Evolutionary conservation across 1,139 yeast genomes (phyloP).

Genomic region (Scheffersomyces segobiensis): DNA sequence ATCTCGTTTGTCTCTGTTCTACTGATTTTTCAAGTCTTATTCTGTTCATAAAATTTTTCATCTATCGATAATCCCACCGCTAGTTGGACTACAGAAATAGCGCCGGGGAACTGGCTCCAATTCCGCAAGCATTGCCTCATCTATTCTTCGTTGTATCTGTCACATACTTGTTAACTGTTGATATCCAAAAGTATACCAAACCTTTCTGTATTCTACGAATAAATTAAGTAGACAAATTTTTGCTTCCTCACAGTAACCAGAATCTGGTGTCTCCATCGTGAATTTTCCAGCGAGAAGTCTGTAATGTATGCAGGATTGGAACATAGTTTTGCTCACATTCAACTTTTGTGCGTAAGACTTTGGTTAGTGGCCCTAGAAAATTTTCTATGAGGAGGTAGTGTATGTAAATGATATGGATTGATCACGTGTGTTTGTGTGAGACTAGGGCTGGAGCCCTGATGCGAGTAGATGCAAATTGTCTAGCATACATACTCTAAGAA

Average conservation of each 20-base stretch:
- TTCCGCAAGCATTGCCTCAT: background rate
- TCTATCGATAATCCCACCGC: background rate
- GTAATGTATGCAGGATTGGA: slow-evolving; percentile 11
- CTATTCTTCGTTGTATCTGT: background rate
- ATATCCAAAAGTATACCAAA: slow-evolving; percentile 14
- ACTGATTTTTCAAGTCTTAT: background rate
- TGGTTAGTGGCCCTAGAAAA: background rate
- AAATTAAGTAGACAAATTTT: slow-evolving; percentile 8
- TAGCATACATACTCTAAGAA: background rate
- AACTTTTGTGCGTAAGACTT: background rate
- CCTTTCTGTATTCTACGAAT: slow-evolving; percentile 10
- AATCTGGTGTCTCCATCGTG: background rate
- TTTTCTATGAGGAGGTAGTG: background rate
- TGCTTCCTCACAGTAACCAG: slow-evolving; percentile 3
- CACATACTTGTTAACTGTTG: slow-evolving; percentile 16
- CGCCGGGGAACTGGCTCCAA: background rate
- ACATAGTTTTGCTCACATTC: background rate
- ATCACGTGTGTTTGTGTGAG: background rate
- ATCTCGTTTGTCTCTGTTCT: background rate
- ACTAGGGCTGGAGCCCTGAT: slow-evolving; percentile 13
- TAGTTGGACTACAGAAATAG: background rate
- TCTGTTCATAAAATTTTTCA: background rate
- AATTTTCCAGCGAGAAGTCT: slow-evolving; percentile 1
- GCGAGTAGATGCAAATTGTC: background rate
- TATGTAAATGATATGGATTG: background rate